A percentile compares a stretch with the other conserved stretches of the same genome.
These are phyloP conservation scores for Sophora flavescens DNA, from an alignment of 306 rosid species.

Conservation along the genomic window DNA sequence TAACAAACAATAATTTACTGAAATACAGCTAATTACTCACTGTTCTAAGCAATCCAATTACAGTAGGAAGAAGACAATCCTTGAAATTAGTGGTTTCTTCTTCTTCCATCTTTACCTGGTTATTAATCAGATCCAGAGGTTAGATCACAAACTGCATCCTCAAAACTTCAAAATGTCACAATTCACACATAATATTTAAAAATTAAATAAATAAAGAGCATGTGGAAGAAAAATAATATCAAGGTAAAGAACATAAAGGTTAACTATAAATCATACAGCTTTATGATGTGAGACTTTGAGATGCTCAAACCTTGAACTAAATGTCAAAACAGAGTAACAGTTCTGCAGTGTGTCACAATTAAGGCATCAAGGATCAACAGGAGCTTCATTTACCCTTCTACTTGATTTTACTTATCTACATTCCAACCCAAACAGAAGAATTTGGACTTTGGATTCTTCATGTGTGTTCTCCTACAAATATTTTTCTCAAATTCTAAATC, in stretches of 20 bases:
- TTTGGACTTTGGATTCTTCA: conserved; percentile 21
- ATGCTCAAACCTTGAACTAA: background rate
- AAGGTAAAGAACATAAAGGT: conserved; percentile 10
- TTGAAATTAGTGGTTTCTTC: conserved; percentile 79
- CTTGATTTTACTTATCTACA: conserved; percentile 19
- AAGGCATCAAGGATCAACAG: conserved; percentile 36
- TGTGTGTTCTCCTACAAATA: conserved; percentile 8
- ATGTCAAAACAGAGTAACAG: conserved; percentile 22
- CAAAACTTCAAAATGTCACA: conserved; percentile 39
- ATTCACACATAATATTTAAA: conserved; percentile 7
- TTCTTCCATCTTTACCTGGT: conserved; percentile 82
- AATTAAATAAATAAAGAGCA: background rate
- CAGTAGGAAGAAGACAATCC: conserved; percentile 89
- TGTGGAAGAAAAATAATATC: conserved; percentile 10
- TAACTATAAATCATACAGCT: conserved; percentile 22
- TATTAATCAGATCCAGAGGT: conserved; percentile 43
- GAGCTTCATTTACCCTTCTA: conserved; percentile 15
- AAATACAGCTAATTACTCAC: conserved; percentile 64
- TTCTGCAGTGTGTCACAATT: conserved; percentile 5
- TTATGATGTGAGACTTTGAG: conserved; percentile 18
- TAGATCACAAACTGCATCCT: conserved; percentile 47
- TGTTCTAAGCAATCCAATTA: conserved; percentile 97
- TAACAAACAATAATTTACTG: conserved; percentile 21
- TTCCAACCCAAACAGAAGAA: conserved; percentile 31
- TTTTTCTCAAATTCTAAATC: conserved; percentile 13